phyloP scores from a whole-genome alignment of 106 monocot species.

The Phalaenopsis aphrodite region DNA sequence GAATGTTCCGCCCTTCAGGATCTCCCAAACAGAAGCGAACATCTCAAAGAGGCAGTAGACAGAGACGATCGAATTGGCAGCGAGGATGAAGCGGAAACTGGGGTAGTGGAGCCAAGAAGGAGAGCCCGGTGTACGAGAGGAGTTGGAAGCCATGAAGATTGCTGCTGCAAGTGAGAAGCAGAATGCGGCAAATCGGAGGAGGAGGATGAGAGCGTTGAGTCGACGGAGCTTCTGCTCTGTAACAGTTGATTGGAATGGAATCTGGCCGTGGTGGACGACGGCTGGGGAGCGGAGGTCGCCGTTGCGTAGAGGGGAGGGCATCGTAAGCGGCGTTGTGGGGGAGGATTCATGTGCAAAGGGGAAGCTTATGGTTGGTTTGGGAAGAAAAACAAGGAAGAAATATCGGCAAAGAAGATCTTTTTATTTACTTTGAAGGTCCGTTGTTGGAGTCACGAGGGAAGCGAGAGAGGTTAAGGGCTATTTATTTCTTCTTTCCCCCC shows the following conservation, averaged over 20 bases:
- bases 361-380: neutral
- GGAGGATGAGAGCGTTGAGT: conserved; percentile 24
- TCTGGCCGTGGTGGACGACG: conserved; percentile 11
- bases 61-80: conserved; percentile 79
- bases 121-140: conserved; percentile 16
- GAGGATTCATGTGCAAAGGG: neutral
- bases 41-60: conserved; percentile 70
- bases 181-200: conserved; percentile 63
- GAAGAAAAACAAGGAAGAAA: neutral
- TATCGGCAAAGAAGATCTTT: neutral
- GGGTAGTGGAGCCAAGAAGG: conserved; percentile 43
- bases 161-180: conserved; percentile 55
- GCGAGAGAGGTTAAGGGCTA: neutral
- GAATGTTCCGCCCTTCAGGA: conserved; percentile 49
- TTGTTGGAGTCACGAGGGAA: neutral
- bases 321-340: conserved; percentile 1
- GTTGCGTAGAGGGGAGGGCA: conserved; percentile 20
- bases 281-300: conserved; percentile 5
- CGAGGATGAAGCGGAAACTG: conserved; percentile 52
- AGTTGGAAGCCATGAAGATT: conserved; percentile 51
- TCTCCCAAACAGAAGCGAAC: conserved; percentile 52
- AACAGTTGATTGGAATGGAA: conserved; percentile 6
- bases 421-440: neutral
- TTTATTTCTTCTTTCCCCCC: neutral
- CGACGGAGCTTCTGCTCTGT: conserved; percentile 9